These are phyloP conservation scores for Fusarium miscanthi DNA, from an alignment of 2,329 filamentous ascomycete species.

Conservation along the genomic window DNA sequence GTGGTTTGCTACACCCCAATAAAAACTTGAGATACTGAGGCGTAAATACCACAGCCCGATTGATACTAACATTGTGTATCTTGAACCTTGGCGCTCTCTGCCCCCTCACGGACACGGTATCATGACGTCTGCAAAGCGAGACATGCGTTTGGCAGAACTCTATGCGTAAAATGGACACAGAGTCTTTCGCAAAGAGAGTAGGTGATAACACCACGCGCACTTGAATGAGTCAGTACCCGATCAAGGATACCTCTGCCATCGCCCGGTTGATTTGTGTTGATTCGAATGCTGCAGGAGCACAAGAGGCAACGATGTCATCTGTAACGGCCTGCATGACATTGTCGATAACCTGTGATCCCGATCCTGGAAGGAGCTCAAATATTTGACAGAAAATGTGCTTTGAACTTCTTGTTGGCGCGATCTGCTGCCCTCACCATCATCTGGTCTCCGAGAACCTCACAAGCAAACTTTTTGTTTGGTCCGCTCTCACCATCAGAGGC, in stretches of 20 bases:
- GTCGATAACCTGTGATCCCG: not conserved
- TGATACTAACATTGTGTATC: not conserved
- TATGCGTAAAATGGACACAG: not conserved
- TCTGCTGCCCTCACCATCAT: slow-evolving; percentile 87
- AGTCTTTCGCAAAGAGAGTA: not conserved
- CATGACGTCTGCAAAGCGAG: not conserved
- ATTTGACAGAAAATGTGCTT: slow-evolving; percentile 80
- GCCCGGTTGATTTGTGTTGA: not conserved
- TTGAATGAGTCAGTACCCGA: not conserved
- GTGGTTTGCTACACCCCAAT: not conserved
- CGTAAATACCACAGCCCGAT: not conserved
- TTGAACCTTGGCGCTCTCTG: not conserved
- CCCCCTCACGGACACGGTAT: not conserved
- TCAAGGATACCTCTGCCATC: not conserved
- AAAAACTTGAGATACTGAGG: not conserved
- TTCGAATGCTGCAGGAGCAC: not conserved
- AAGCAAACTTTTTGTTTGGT: slow-evolving; percentile 64
- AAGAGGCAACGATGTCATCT: not conserved
- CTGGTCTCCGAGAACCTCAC: slow-evolving; percentile 89
- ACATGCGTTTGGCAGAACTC: not conserved
- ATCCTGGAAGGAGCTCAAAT: slow-evolving; percentile 62
- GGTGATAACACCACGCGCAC: too few species aligned
- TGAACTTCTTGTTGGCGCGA: slow-evolving; percentile 91
- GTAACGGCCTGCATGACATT: not conserved
- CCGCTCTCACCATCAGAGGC: slow-evolving; percentile 25